Evolutionary conservation across 2,329 filamentous ascomycete species (phyloP), one percentile per base, ranked within the genome.

Genomic region (Pseudogymnoascus sp.): DNA sequence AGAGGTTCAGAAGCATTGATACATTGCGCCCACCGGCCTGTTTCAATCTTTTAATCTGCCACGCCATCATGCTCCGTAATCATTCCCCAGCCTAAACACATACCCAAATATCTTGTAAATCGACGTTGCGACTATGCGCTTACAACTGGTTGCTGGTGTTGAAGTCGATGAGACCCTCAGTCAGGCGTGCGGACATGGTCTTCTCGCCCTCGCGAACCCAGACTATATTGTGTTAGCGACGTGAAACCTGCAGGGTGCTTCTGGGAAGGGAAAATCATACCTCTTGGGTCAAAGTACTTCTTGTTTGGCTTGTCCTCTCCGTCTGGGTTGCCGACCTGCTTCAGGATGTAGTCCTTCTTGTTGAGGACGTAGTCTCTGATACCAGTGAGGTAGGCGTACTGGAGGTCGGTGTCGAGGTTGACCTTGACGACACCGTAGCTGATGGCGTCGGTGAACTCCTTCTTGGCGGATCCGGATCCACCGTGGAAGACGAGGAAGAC

Each of bases 401-500:
- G 93, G 80, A 97, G 85, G 76, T 99, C 95, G 61, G 95, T 99
- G 80, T 99, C 95, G 73, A 99, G 83, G 83, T 99, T 99, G 80
- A 99, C 95, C 88, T 99, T 99, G 82, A 97, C 89, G 71, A 99
- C 93, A 83, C 95, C 95, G 79, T 93, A 89, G 76, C 82, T 80
- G 78, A 97, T 97, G 75, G 93, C 93, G 72, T 91, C 86, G 68
- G 82, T 83, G 85, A 90, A 99, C 82, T 99, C 95, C 71, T 91
- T 79, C 83, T 96, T 96, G 76, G 84, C 83, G 69, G 90, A 96
- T 71, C 95, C 95, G 68, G 91, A 96, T 73, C 95, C 95, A 74
- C 95, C 95, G 85, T 99, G 95, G 89, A 99, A 99, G 78, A 99
- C 95, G 74, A 99, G 91, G 87, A 93, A 97, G 75, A 97, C 90